A percentile compares a stretch with the other conserved stretches of the same genome.
These are phyloP conservation scores for Sanguinoderma infundibulare DNA, from an alignment of 1,284 basidiomycete species.

Conservation along the genomic window DNA sequence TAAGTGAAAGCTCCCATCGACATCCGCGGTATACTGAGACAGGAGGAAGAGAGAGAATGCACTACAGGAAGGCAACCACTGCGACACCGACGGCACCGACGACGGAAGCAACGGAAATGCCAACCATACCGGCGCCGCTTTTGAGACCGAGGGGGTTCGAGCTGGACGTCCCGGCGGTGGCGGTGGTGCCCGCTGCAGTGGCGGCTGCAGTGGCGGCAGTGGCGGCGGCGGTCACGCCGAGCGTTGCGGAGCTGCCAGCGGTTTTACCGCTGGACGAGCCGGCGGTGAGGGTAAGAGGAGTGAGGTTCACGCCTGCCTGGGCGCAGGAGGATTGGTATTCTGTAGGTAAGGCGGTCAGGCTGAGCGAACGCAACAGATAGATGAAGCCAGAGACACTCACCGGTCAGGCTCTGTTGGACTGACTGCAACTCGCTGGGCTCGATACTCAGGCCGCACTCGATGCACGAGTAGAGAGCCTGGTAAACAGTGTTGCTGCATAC, in stretches of 20 bases:
- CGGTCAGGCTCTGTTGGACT: constrained; percentile 16
- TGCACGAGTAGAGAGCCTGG: constrained; percentile 20
- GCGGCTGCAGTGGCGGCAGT: not conserved
- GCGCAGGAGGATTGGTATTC: constrained; percentile 14
- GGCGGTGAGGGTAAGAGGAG: constrained; percentile 12
- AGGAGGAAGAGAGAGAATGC: not conserved
- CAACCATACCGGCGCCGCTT: constrained; percentile 9
- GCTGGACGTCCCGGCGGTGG: not conserved
- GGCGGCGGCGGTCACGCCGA: not conserved
- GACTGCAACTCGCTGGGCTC: constrained; percentile 2
- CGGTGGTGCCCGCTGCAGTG: not conserved
- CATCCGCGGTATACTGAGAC: not conserved
- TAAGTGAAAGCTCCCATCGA: not conserved
- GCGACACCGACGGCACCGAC: constrained; percentile 4
- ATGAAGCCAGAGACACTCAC: constrained; percentile 6
- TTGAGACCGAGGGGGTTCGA: not conserved
- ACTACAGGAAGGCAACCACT: constrained; percentile 1
- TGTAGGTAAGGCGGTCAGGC: not conserved
- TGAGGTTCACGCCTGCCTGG: constrained; percentile 3
- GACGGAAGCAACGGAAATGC: constrained; percentile 8
- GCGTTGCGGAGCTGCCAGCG: not conserved
- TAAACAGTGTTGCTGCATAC: constrained; percentile 19
- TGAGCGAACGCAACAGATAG: not conserved
- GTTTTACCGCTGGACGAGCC: not conserved
- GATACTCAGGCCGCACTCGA: constrained; percentile 22